Percentiles rank a stretch among this genome's conserved stretches.
Evolutionary conservation across 805 yeast species (phyloP).

Genomic region (Candida tibetensis): DNA sequence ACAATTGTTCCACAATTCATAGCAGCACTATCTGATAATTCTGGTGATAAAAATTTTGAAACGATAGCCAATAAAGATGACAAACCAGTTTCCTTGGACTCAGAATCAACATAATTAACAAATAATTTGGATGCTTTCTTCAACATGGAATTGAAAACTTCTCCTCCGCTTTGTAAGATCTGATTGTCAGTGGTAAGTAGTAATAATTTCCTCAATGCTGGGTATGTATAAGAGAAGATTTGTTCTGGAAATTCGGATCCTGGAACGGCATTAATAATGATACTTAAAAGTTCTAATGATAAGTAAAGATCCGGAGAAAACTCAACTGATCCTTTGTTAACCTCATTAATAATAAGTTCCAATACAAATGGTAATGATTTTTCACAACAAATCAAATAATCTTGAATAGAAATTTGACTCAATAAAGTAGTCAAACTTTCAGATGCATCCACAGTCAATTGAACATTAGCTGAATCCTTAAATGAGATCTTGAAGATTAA

Average conservation of each 20-base stretch:
- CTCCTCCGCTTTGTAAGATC: slow-evolving; percentile 73
- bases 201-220: slow-evolving; percentile 40
- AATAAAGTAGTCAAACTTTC: slow-evolving; percentile 67
- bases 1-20: slow-evolving; percentile 71
- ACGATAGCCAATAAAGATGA: slow-evolving; percentile 60
- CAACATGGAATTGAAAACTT: slow-evolving; percentile 63
- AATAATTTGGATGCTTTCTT: slow-evolving; percentile 37
- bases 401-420: slow-evolving; percentile 40
- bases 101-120: slow-evolving; percentile 27
- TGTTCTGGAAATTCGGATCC: slow-evolving; percentile 30
- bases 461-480: slow-evolving; percentile 73
- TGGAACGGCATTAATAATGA: slow-evolving; percentile 48
- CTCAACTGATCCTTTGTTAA: slow-evolving; percentile 29
- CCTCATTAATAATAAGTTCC: slow-evolving; percentile 31
- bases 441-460: slow-evolving; percentile 60
- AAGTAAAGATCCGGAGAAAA: slow-evolving; percentile 62
- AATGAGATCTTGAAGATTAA: slow-evolving; percentile 63
- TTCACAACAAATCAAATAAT: slow-evolving; percentile 48
- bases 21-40: slow-evolving; percentile 76
- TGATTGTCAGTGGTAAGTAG: slow-evolving; percentile 65
- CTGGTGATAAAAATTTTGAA: slow-evolving; percentile 67
- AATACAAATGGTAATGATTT: slow-evolving; percentile 51
- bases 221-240: slow-evolving; percentile 44
- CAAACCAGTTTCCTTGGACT: slow-evolving; percentile 44
- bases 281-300: slow-evolving; percentile 54